phyloP scores from a whole-genome alignment of 768 basidiomycete species.

The Phlebiopsis flavidoalba region DNA sequence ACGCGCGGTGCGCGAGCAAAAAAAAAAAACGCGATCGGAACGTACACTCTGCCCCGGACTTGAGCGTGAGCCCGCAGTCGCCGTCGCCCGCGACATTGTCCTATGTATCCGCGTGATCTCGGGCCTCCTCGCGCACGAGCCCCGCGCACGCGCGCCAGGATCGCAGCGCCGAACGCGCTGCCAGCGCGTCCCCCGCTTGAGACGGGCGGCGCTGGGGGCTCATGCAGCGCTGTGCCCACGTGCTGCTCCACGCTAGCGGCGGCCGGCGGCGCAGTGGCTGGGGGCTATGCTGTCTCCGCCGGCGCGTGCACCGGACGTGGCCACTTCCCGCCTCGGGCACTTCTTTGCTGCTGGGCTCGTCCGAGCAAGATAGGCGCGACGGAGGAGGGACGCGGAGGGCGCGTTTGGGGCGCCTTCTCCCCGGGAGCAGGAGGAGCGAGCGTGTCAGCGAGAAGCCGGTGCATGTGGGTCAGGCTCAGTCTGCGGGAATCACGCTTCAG shows the following conservation, averaged over 20 bases:
- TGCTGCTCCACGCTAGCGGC: too few species aligned
- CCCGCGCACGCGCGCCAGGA: constrained; percentile 59
- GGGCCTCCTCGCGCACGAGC: constrained; percentile 71
- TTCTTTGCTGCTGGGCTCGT: constrained; percentile 55
- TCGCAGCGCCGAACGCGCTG: constrained; percentile 44
- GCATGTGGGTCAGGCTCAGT: constrained; percentile 92
- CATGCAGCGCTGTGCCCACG: too few species aligned
- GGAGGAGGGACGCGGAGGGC: constrained; percentile 38
- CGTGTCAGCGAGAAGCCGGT: constrained; percentile 88
- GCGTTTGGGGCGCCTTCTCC: constrained; percentile 31
- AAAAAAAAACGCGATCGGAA: constrained; percentile 8
- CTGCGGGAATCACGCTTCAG: constrained; percentile 34
- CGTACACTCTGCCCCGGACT: constrained; percentile 70
- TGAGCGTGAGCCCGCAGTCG: constrained; percentile 63
- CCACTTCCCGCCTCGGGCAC: constrained; percentile 90
- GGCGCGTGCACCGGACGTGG: constrained; percentile 45
- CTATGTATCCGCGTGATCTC: constrained; percentile 89
- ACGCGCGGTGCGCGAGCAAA: constrained; percentile 8
- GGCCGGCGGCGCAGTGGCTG: too few species aligned
- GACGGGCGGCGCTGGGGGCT: too few species aligned
- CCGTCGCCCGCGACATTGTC: constrained; percentile 94
- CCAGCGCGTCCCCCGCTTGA: too few species aligned
- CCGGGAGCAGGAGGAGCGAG: constrained; percentile 70
- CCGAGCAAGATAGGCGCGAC: constrained; percentile 64
- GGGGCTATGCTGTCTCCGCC: constrained; percentile 11